phyloP scores from a whole-genome alignment of 352 stramenopile species.

The Globisporangium paddicum region DNA sequence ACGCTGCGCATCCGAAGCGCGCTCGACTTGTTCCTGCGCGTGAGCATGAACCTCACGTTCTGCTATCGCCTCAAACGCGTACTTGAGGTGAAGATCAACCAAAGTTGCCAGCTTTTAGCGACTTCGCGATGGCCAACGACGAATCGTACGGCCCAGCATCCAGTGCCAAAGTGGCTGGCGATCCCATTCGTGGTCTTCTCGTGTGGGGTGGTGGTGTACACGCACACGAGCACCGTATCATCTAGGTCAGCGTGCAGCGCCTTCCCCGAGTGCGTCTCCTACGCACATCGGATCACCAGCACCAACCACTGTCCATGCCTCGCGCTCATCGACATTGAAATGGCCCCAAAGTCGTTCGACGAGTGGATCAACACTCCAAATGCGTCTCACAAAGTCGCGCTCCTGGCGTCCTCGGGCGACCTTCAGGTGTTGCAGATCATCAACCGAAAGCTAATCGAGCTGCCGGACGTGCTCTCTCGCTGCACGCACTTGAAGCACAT shows the following conservation, averaged over 20 bases:
- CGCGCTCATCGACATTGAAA: slow-evolving; percentile 27
- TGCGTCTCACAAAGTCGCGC: slow-evolving; percentile 15
- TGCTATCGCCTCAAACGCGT: slow-evolving; percentile 28
- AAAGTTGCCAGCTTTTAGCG: background rate
- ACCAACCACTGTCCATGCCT: slow-evolving; percentile 21
- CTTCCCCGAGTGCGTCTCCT: slow-evolving; percentile 21
- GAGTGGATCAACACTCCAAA: slow-evolving; percentile 27
- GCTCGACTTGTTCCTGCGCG: slow-evolving; percentile 20
- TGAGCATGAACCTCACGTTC: slow-evolving; percentile 32
- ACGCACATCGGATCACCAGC: slow-evolving; percentile 16
- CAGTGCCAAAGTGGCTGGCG: slow-evolving; percentile 3
- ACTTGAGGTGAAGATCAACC: slow-evolving; percentile 14
- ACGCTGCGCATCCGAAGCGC: slow-evolving; percentile 22
- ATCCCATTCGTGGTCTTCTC: slow-evolving; percentile 14
- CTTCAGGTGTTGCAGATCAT: slow-evolving; percentile 29
- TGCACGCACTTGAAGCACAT: slow-evolving; percentile 32
- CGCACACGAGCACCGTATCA: slow-evolving; percentile 1
- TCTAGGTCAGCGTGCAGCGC: slow-evolving; percentile 10
- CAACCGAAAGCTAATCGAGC: slow-evolving; percentile 18
- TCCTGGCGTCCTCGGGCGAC: slow-evolving; percentile 20
- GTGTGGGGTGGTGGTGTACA: slow-evolving; percentile 6
- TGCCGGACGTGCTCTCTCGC: slow-evolving; percentile 20
- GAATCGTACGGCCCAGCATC: background rate
- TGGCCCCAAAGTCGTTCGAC: slow-evolving; percentile 24
- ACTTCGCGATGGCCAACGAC: background rate